Percentiles rank a stretch among this genome's conserved stretches.
phyloP scores from a whole-genome alignment of 352 stramenopile species.

The Phytophthora meadii region DNA sequence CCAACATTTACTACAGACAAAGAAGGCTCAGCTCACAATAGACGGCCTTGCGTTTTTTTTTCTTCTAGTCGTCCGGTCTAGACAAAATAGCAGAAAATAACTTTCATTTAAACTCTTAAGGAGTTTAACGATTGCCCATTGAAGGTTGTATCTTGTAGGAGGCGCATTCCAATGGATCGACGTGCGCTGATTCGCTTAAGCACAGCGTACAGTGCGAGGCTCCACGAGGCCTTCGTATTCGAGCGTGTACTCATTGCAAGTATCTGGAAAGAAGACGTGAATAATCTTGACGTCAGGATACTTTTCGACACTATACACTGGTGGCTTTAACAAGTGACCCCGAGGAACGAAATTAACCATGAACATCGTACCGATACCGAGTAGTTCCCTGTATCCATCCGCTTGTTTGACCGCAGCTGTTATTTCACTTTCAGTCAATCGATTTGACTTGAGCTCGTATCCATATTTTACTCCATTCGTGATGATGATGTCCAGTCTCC shows the following conservation, averaged over 20 bases:
- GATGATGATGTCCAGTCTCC: no score
- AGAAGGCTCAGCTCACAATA: slow-evolving; percentile 74
- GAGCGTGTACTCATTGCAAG: slow-evolving; percentile 8
- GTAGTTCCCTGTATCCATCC: background rate
- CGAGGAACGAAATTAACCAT: background rate
- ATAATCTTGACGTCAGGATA: slow-evolving; percentile 16
- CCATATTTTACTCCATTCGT: no score
- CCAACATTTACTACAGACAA: no score
- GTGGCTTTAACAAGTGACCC: background rate
- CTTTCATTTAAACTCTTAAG: background rate
- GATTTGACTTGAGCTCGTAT: no score
- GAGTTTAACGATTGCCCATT: no score
- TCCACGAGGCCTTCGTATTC: background rate
- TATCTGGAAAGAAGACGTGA: slow-evolving; percentile 13
- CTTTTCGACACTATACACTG: background rate
- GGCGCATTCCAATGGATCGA: no score
- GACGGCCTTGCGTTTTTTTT: slow-evolving; percentile 83
- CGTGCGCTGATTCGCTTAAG: background rate
- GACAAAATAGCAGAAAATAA: slow-evolving; percentile 14
- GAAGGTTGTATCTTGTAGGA: no score
- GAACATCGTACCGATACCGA: background rate
- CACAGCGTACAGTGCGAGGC: slow-evolving; percentile 9
- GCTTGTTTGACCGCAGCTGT: no score
- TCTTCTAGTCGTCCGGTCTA: slow-evolving; percentile 4
- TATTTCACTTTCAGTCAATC: no score